A percentile compares a stretch with the other conserved stretches of the same genome.
Evolutionary conservation across 306 rosid genomes (phyloP).

Genomic region (Cucumis hystrix): DNA sequence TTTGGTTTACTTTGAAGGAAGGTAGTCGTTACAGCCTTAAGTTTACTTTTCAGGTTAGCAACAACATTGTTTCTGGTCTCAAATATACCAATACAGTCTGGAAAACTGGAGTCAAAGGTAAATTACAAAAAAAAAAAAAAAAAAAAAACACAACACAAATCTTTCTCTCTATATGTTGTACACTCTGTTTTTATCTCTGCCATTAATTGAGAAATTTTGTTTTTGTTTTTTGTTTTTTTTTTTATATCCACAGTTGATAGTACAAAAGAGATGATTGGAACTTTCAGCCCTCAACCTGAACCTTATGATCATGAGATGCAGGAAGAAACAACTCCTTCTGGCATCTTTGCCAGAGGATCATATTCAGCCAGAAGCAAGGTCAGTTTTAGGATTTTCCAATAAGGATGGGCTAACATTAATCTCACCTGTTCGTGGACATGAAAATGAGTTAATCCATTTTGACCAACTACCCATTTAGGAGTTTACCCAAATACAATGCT

Average conservation of each 20-base stretch:
- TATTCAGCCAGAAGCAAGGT: slow-evolving; percentile 86
- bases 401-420: background rate
- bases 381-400: background rate
- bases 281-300: slow-evolving; percentile 76
- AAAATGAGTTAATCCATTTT: too few relatives aligned
- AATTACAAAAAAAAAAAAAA: background rate
- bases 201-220: background rate
- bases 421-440: too few relatives aligned
- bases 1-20: slow-evolving; percentile 93
- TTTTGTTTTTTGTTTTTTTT: background rate
- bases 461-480: too few relatives aligned
- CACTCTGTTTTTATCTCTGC: background rate
- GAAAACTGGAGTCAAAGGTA: slow-evolving; percentile 74
- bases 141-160: background rate
- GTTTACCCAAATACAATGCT: too few relatives aligned
- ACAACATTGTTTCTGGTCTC: slow-evolving; percentile 91
- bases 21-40: slow-evolving; percentile 74
- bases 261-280: slow-evolving; percentile 81
- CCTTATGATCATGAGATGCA: slow-evolving; percentile 66
- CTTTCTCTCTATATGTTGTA: background rate
- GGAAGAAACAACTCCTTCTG: slow-evolving; percentile 90
- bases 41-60: slow-evolving; percentile 65
- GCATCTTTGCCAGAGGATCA: slow-evolving; percentile 76
- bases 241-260: slow-evolving; percentile 49
- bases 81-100: slow-evolving; percentile 83